phyloP scores from a whole-genome alignment of 192 early-diverging fungal species.

The Linnemannia elongata region DNA sequence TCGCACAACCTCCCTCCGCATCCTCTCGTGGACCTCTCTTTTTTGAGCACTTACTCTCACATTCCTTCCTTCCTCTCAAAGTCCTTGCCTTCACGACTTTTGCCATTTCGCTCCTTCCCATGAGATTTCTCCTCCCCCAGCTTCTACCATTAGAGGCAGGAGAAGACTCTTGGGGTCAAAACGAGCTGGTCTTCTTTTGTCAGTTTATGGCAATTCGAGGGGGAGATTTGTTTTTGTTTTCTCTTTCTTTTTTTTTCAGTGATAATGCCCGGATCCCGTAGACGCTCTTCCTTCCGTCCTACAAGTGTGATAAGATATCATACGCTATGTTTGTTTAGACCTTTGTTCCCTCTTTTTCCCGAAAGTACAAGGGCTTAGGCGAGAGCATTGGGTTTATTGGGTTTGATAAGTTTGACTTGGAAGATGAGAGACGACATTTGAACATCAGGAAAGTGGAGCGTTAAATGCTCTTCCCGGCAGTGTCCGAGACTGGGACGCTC shows the following conservation, averaged over 20 bases:
- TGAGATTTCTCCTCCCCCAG: conserved; percentile 10
- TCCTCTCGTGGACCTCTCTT: neutral
- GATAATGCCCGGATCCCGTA: neutral
- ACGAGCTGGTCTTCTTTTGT: conserved; percentile 5
- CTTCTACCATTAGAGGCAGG: conserved; percentile 35
- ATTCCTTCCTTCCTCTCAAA: neutral
- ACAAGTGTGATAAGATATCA: neutral
- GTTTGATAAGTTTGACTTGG: neutral
- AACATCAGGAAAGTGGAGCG: neutral
- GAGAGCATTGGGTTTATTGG: neutral
- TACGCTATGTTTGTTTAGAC: neutral
- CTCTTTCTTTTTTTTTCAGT: neutral
- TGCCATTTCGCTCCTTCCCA: neutral
- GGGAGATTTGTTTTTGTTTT: too few relatives aligned
- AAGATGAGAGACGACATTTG: neutral
- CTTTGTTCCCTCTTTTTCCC: neutral
- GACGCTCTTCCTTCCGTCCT: neutral
- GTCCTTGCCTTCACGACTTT: neutral
- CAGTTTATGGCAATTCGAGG: neutral
- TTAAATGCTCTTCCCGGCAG: neutral
- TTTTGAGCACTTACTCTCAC: neutral
- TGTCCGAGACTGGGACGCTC: conserved; percentile 11
- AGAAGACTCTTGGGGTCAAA: neutral
- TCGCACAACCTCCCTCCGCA: neutral
- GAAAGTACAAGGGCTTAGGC: neutral